Evolutionary conservation across 192 early-diverging fungal genomes (phyloP).

Genomic region (Coemansia sp.): DNA sequence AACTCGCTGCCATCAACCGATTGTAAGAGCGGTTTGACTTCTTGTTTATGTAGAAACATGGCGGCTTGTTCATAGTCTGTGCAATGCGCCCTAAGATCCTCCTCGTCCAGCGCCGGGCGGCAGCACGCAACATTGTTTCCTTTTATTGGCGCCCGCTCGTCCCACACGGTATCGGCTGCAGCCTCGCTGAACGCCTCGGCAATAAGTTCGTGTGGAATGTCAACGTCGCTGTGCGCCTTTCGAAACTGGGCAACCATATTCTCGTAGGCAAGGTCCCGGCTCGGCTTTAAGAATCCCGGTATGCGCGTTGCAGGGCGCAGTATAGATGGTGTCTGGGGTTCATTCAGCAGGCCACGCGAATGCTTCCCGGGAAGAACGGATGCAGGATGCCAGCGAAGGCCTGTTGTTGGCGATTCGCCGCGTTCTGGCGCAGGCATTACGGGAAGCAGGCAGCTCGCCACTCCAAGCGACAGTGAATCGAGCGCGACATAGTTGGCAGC

Average conservation of each 20-base stretch:
- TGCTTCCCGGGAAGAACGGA: slow-evolving; percentile 4
- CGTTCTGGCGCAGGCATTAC: not conserved
- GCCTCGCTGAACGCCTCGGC: slow-evolving; percentile 16
- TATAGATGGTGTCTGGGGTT: slow-evolving; percentile 6
- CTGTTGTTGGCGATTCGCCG: not conserved
- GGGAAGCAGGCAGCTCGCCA: slow-evolving; percentile 20
- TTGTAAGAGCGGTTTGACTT: not conserved
- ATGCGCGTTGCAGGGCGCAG: slow-evolving; percentile 36
- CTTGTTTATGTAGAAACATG: not conserved
- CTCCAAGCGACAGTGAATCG: slow-evolving; percentile 10
- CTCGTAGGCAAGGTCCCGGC: not conserved
- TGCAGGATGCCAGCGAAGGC: slow-evolving; percentile 17
- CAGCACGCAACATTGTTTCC: slow-evolving; percentile 26
- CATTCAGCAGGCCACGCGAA: not conserved
- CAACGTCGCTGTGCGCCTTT: slow-evolving; percentile 14
- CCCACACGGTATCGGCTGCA: slow-evolving; percentile 5
- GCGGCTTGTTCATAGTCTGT: not conserved
- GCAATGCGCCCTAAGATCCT: not conserved
- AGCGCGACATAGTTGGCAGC: slow-evolving; percentile 9
- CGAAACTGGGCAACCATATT: slow-evolving; percentile 20
- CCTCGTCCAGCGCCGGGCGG: slow-evolving; percentile 6
- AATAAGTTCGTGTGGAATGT: slow-evolving; percentile 20
- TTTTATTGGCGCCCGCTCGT: slow-evolving; percentile 2
- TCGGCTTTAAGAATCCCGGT: slow-evolving; percentile 25
- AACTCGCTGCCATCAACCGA: not conserved